Evolutionary conservation across 108 stramenopile species (phyloP), one percentile per base, ranked within the genome.

Genomic region (Parietichytrium sp.): DNA sequence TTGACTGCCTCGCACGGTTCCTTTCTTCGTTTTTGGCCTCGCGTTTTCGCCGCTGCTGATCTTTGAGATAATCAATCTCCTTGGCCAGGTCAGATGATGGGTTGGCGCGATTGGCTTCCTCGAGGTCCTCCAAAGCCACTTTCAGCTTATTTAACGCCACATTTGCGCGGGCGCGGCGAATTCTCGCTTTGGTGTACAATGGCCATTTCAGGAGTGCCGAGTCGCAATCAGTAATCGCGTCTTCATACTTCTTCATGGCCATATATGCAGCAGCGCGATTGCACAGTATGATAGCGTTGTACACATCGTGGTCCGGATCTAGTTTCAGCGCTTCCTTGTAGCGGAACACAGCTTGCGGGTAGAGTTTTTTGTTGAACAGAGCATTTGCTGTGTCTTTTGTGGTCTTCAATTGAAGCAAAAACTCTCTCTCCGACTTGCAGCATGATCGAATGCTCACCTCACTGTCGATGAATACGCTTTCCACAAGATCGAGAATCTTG

Each of bases 221-320:
- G 1, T 33, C 10, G 61, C 61, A 72, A 38, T 72, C 61, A 10
- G 33, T 25, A 15, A 72, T 42, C 33, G 61, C 61, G 12, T 27
- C 45, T 12, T 72, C 61, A 38, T 45, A 72, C 10, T 25, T n/a
- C 29, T 72, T 42, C 38, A 45, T 33, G 20, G 61, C 61, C 61
- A 72, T 72, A 42, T 72, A 72, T 7, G 61, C 61, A 33, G 61
- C 61, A 2, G 61, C 61, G 42, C 61, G 61, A 25, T 72, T 72
- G 42, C 38, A 72, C 10, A 72, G 20, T 2, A 72, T 72, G 13
- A 72, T 20, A 10, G 61, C 61, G 45, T 72, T 72, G 61, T 72
- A 72, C 23, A 33, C 20, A 27, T 72, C 61, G 42, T 72, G 20
- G 38, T 45, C 61, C 10, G 61, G 61, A 38, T 72, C 61, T 2